Percentiles rank a stretch among this genome's conserved stretches.
Evolutionary conservation across 164 flowering plant species (phyloP).

Genomic region (Vitis rupestris): DNA sequence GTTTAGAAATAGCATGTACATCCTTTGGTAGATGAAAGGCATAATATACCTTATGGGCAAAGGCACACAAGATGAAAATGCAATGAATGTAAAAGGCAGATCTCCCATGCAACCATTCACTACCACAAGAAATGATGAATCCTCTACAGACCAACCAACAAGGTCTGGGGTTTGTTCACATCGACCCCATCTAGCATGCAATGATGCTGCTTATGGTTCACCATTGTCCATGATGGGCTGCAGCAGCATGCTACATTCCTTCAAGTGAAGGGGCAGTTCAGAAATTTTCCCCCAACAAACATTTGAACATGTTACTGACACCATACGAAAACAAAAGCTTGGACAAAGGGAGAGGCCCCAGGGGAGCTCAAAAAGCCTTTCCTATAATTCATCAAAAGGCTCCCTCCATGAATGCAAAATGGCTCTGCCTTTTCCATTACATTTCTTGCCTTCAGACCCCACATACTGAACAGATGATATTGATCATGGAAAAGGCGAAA

Average conservation of each 20-base stretch:
- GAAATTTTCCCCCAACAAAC: conserved; percentile 16
- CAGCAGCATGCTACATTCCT: conserved; percentile 2
- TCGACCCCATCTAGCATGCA: neutral
- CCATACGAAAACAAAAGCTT: conserved; percentile 11
- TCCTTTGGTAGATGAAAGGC: too few species aligned
- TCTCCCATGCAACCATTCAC: too few species aligned
- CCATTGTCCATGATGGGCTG: neutral
- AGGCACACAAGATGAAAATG: too few species aligned
- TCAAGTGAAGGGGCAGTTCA: conserved; percentile 5
- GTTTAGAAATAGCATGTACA: too few species aligned
- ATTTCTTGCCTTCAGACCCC: conserved; percentile 25
- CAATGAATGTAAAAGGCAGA: too few species aligned
- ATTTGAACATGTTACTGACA: conserved; percentile 25
- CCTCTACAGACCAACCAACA: too few species aligned
- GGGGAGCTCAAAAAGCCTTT: conserved; percentile 14
- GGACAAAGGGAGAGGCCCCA: conserved; percentile 21
- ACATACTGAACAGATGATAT: conserved; percentile 20
- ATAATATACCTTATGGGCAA: too few species aligned
- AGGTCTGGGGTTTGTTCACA: too few species aligned
- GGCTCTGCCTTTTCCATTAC: conserved; percentile 19
- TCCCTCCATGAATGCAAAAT: conserved; percentile 16
- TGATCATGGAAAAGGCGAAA: conserved; percentile 17
- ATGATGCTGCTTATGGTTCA: neutral
- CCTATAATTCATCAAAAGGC: conserved; percentile 10
- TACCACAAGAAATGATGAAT: too few species aligned